Percentiles rank a stretch among this genome's conserved stretches.
Conservation (phyloP, 2,329 filamentous ascomycete species). For the Beauveria medogensis region DNA sequence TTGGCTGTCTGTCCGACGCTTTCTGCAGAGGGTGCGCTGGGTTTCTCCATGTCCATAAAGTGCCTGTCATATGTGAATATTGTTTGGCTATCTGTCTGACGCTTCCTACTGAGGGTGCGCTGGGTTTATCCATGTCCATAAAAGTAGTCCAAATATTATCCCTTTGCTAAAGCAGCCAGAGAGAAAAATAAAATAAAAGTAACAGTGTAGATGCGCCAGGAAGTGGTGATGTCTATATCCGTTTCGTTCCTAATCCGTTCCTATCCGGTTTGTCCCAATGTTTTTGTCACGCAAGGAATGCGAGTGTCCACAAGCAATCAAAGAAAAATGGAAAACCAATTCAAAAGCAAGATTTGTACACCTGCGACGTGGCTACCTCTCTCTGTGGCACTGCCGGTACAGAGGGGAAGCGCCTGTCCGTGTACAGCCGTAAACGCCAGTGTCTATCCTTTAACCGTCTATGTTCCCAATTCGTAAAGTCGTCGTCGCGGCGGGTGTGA, state of each 20-base stretch:
- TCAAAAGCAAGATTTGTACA: slow-evolving; percentile 6
- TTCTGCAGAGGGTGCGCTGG: no score
- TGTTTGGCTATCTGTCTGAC: neutral
- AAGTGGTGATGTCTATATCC: slow-evolving; percentile 17
- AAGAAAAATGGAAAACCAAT: neutral
- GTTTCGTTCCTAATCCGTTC: slow-evolving; percentile 7
- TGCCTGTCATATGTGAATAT: neutral
- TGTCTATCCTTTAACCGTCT: slow-evolving; percentile 30
- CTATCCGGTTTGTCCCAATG: slow-evolving; percentile 4
- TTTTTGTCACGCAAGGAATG: neutral
- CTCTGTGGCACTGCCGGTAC: neutral
- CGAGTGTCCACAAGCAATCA: neutral
- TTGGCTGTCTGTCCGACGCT: no score
- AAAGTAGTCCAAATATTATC: slow-evolving; percentile 14
- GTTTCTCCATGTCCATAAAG: no score
- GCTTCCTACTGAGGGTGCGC: neutral
- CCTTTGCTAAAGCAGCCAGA: neutral
- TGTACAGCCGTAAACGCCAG: slow-evolving; percentile 26
- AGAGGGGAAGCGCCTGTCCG: neutral
- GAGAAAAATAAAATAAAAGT: slow-evolving; percentile 2
- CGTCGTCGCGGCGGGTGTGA: slow-evolving; percentile 21
- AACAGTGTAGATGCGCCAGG: slow-evolving; percentile 12
- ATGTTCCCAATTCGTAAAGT: slow-evolving; percentile 32
- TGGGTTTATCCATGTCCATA: slow-evolving; percentile 13
- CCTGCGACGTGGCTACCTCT: neutral